Evolutionary conservation across 2,329 filamentous ascomycete species (phyloP), one percentile per base, ranked within the genome.

Genomic region (Claviceps capensis): DNA sequence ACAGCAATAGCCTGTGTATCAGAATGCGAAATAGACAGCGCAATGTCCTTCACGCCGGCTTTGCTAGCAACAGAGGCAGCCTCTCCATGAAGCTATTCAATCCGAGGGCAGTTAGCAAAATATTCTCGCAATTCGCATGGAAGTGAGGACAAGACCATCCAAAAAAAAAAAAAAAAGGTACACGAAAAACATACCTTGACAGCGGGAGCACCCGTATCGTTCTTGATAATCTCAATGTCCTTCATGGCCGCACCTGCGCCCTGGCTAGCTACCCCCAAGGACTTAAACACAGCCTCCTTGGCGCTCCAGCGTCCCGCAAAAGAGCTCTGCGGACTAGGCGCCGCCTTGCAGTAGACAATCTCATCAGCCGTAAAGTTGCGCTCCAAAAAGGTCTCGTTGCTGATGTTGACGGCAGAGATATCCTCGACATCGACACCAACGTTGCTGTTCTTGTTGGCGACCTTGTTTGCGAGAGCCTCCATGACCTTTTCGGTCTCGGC

Each of bases 241-340:
- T 85, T 93, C 70, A 98, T 69, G 16, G 88, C 77, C 54, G 93
- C 91, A 58, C 94, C 93, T 9, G 86, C 90, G 55, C 93, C 93
- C 70, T 86, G 83, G 69, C 90, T 85, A 60, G 78, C 72, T 13
- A 97, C 90, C 59, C 90, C 89, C 14, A 98, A 76, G 40, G 88
- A 89, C 80, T 98, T 98, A 78, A 98, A 98, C 1, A 98, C 90
- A 30, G 93, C 93, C 72, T 98, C 93, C 75, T 98, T 98, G 38
- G 93, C 93, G 62, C 85, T 91, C 93, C 93, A 98, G 60, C 89
- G 83, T 48, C 93, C 93, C 5, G 91, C 88, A 69, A 96, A 98
- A 49, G 88, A 94, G 58, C 90, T 87, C 65, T 88, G 88, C 1
- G 89, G 86, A 64, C 79, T 84, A 5, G 88, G 73, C 16, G 88